Evolutionary conservation across 2,329 filamentous ascomycete species (phyloP).

Genomic region (Aspergillus versicolor): DNA sequence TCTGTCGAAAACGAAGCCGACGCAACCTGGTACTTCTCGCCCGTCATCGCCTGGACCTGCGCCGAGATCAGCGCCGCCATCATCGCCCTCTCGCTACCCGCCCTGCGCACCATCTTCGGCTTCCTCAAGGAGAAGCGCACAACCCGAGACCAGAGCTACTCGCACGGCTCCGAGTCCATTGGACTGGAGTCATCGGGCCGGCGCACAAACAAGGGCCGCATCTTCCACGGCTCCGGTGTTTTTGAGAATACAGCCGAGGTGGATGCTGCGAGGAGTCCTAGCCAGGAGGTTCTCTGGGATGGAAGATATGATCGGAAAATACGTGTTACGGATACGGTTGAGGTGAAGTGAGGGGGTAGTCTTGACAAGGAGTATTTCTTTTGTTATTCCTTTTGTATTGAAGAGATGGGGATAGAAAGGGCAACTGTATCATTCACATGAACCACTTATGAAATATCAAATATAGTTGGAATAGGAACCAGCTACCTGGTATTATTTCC

Average conservation of each 20-base stretch:
- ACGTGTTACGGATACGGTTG: no score
- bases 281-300: conserved; percentile 5
- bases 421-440: no score
- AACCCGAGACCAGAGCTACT: not conserved
- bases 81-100: conserved; percentile 20
- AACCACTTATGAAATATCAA: no score
- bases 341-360: no score
- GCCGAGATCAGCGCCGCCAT: conserved; percentile 20
- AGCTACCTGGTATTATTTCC: no score
- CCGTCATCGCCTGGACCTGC: conserved; percentile 20
- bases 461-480: no score
- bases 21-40: conserved; percentile 23
- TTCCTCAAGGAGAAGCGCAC: not conserved
- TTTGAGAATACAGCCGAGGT: not conserved
- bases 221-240: not conserved
- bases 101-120: conserved; percentile 6
- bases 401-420: no score
- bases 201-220: not conserved
- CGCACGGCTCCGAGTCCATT: not conserved
- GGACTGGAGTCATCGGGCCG: not conserved
- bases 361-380: no score
- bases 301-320: not conserved
- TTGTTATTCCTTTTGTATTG: no score
- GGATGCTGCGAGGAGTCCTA: not conserved
- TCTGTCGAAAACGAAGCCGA: conserved; percentile 14